These are phyloP conservation scores for Brassica napus DNA, from an alignment of 345 rosid genomes.

Conservation along the genomic window DNA sequence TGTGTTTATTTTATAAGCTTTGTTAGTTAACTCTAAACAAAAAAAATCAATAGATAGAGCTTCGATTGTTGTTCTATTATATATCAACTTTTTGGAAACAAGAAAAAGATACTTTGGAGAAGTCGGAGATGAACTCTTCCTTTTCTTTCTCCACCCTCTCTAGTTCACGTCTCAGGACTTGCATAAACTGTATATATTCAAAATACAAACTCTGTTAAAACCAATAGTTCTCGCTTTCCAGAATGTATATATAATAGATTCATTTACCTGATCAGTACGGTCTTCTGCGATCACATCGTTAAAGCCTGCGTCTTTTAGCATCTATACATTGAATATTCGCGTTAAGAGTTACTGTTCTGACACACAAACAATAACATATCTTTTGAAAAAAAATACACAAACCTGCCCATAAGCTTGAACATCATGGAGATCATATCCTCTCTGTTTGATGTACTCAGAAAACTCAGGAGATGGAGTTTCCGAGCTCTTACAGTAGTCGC, in stretches of 20 bases:
- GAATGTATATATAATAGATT: neutral
- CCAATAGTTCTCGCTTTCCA: neutral
- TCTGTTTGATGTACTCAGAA: conserved; percentile 68
- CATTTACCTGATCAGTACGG: conserved; percentile 80
- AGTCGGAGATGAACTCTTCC: conserved; percentile 68
- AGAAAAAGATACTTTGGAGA: conserved; percentile 55
- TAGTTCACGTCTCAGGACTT: conserved; percentile 72
- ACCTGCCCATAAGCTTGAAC: conserved; percentile 87
- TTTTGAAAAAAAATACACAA: neutral
- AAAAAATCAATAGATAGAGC: neutral
- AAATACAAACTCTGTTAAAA: neutral
- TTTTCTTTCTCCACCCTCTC: conserved; percentile 65
- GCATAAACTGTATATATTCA: conserved; percentile 53
- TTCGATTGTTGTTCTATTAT: neutral
- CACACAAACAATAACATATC: neutral
- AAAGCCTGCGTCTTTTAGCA: conserved; percentile 86
- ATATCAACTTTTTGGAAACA: neutral
- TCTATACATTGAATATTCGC: conserved; percentile 41
- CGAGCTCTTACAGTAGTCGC: conserved; percentile 79
- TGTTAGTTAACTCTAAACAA: neutral
- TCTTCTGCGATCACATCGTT: conserved; percentile 76
- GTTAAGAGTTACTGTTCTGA: neutral
- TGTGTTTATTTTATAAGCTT: conserved; percentile 35
- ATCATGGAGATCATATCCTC: conserved; percentile 98
- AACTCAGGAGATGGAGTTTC: conserved; percentile 78